These are phyloP conservation scores for Candida silvicultrix DNA, from an alignment of 805 yeast species.

Conservation along the genomic window DNA sequence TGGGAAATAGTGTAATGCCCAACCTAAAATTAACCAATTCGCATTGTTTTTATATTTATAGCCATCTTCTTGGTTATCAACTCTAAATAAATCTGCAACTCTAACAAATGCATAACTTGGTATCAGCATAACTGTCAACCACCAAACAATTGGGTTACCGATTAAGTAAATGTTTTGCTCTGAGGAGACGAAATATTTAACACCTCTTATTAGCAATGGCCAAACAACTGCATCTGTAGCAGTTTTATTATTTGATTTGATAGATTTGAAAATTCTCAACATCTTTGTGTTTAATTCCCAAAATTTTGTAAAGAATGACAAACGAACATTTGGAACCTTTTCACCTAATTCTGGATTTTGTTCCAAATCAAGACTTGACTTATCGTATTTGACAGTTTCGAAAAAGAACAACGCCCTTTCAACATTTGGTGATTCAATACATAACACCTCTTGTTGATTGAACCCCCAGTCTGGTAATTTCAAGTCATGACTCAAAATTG, in stretches of 20 bases:
- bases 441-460: constrained; percentile 82
- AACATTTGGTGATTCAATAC: constrained; percentile 67
- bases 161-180: constrained; percentile 45
- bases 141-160: constrained; percentile 61
- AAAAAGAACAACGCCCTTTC: constrained; percentile 69
- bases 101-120: constrained; percentile 16
- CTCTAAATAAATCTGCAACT: constrained; percentile 21
- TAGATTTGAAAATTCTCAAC: constrained; percentile 10
- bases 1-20: constrained; percentile 52
- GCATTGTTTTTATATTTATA: constrained; percentile 16
- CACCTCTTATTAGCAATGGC: constrained; percentile 56
- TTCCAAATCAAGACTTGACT: constrained; percentile 16
- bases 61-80: constrained; percentile 9
- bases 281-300: constrained; percentile 15
- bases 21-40: constrained; percentile 38
- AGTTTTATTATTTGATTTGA: constrained; percentile 17
- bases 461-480: constrained; percentile 82
- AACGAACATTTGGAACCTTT: constrained; percentile 17
- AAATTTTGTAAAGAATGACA: constrained; percentile 14
- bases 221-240: constrained; percentile 49
- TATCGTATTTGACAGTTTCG: constrained; percentile 45
- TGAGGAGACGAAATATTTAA: constrained; percentile 45
- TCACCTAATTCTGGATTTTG: constrained; percentile 17
- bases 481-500: constrained; percentile 63
- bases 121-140: constrained; percentile 33